Percentiles rank a stretch among this genome's conserved stretches.
Evolutionary conservation across 441 rosid species (phyloP).

Genomic region (Sinapis alba): DNA sequence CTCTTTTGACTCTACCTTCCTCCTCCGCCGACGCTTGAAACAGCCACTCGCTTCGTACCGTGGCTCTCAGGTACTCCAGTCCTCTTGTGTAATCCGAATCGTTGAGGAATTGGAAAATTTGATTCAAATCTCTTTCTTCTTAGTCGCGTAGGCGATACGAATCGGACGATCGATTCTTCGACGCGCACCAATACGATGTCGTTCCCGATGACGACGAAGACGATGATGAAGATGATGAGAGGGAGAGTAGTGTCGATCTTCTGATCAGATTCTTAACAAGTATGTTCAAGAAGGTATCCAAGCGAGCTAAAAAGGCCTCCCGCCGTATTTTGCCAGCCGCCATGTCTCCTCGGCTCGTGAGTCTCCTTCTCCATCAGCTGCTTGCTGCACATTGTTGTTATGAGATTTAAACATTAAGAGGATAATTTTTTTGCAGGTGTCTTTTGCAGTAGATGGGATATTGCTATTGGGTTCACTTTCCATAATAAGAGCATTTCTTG

Average conservation of each 20-base stretch:
- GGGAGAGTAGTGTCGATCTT: slow-evolving; percentile 76
- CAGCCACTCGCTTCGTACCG: slow-evolving; percentile 27
- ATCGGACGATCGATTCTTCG: slow-evolving; percentile 47
- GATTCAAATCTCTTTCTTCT: not conserved
- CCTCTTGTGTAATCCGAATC: not conserved
- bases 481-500: slow-evolving; percentile 70
- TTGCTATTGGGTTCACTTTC: slow-evolving; percentile 70
- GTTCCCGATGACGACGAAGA: slow-evolving; percentile 43
- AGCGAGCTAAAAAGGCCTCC: slow-evolving; percentile 72
- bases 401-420: too few species aligned
- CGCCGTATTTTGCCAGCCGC: slow-evolving; percentile 63
- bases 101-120: not conserved
- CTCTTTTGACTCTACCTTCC: not conserved
- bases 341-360: slow-evolving; percentile 69
- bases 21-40: slow-evolving; percentile 33
- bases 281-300: slow-evolving; percentile 61
- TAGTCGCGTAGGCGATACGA: slow-evolving; percentile 49
- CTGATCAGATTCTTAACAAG: slow-evolving; percentile 62
- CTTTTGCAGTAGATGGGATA: slow-evolving; percentile 82
- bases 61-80: slow-evolving; percentile 35
- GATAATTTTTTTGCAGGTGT: slow-evolving; percentile 64
- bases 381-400: not conserved
- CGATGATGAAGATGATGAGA: slow-evolving; percentile 41
- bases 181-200: slow-evolving; percentile 30
- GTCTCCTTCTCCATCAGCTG: not conserved